Evolutionary conservation across 768 basidiomycete species (phyloP).

Genomic region (Hemileccinum rubropunctum): DNA sequence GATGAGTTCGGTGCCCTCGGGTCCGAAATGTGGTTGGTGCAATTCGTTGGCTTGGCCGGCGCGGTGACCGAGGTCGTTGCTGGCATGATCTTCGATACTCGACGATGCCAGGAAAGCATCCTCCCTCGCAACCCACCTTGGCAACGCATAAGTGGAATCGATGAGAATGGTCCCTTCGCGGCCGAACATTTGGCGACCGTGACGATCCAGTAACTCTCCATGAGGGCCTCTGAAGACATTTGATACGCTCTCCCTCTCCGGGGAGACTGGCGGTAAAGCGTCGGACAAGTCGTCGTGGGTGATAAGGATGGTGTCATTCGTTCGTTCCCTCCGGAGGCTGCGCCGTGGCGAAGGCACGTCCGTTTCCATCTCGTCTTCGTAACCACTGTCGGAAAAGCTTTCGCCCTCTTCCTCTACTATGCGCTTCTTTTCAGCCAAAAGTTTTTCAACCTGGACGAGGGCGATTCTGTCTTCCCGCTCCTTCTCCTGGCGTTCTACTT

Average conservation of each 20-base stretch:
- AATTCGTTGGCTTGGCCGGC: neutral
- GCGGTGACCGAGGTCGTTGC: neutral
- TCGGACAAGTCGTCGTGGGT: neutral
- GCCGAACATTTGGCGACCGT: constrained; percentile 21
- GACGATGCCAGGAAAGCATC: neutral
- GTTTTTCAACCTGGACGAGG: constrained; percentile 8
- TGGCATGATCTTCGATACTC: neutral
- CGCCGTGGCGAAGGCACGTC: neutral
- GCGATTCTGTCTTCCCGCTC: constrained; percentile 10
- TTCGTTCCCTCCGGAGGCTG: constrained; percentile 5
- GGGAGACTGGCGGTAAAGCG: neutral
- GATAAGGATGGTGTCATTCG: constrained; percentile 11
- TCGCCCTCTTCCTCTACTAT: constrained; percentile 5
- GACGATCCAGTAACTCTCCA: constrained; percentile 18
- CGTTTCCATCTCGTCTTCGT: constrained; percentile 20
- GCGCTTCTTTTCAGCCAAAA: constrained; percentile 9
- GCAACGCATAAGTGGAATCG: neutral
- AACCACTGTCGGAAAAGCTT: constrained; percentile 3
- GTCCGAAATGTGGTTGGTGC: constrained; percentile 16
- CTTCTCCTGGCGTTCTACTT: constrained; percentile 19
- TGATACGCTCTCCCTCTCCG: neutral
- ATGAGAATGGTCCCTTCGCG: constrained; percentile 22
- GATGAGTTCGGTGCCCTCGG: constrained; percentile 24
- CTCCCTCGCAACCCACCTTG: constrained; percentile 5
- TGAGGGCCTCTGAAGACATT: constrained; percentile 15